Base-by-base conservation (phyloP, 2,329 filamentous ascomycete genomes). In the Phialophora macrospora region DNA sequence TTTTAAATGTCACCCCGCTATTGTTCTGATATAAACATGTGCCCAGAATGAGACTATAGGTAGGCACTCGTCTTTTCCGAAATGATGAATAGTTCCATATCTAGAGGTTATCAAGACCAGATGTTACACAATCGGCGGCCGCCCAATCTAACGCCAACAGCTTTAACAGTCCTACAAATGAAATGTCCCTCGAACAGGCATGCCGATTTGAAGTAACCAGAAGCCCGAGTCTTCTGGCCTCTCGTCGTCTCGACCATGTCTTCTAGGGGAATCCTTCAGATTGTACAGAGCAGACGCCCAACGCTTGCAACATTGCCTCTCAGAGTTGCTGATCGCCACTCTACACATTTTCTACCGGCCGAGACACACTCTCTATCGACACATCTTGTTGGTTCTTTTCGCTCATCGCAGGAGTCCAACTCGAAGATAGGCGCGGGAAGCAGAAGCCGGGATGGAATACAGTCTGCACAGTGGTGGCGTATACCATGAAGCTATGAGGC, bases 391-490 rank as follows among this genome's bases (percentile, higher is more conserved):
- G 63, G n/a, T 11, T 48, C 44, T 68, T 68, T 5, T 34, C 44
- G 4, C 44, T 22, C 14, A 51, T 46, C 49, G 52, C 9, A 11
- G 55, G 26, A 8, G 22, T 46, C 56, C 64, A 63, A 7, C 22
- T 22, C 14, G 64, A 66, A 28, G 62, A 65, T 41, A 68, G 63
- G 6, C 66, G 66, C 34, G 69, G 66, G 55, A 71, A 71, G 65
- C 67, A 55, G 51, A 65, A 68, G 55, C 69, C 69, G 3, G 69
- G 69, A 52, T 71, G 69, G 52, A 71, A 68, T 14, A 68, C 52
- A 20, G 68, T 71, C 51, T 70, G 68, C 12, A 63, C 60, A 14
- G 55, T 44, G 17, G 62, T 63, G 7, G 69, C 68, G 44, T 65
- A 67, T 11, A 66, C 62, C 28, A 71, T 64, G 58, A 71, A 64